These are phyloP conservation scores for Clonostachys rosea DNA, from an alignment of 2,329 filamentous ascomycete genomes.

Conservation along the genomic window DNA sequence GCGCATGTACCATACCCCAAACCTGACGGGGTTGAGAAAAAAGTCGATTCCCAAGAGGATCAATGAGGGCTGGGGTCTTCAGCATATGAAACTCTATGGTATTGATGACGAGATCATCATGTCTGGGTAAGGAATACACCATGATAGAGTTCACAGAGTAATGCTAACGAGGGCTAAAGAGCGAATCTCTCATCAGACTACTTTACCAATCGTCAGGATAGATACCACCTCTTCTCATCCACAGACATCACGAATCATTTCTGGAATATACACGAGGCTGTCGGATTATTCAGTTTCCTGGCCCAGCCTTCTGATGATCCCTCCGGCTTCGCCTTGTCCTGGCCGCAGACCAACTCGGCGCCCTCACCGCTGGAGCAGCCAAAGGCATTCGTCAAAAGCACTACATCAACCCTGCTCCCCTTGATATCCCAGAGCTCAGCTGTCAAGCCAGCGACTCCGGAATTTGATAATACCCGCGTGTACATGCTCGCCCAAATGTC, in stretches of 20 bases:
- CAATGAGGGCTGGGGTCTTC: constrained; percentile 96
- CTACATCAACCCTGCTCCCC: constrained; percentile 61
- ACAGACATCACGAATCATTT: constrained; percentile 80
- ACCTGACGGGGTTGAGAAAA: constrained; percentile 83
- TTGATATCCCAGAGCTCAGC: constrained; percentile 48
- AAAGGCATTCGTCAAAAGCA: constrained; percentile 61
- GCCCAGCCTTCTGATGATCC: constrained; percentile 58
- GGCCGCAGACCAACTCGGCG: constrained; percentile 71
- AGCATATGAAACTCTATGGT: constrained; percentile 99
- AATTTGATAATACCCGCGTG: constrained; percentile 60
- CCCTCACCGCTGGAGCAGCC: constrained; percentile 71
- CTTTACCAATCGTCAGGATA: constrained; percentile 91
- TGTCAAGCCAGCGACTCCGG: constrained; percentile 11
- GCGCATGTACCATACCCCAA: constrained; percentile 97
- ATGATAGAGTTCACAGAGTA: background rate
- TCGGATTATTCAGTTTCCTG: constrained; percentile 77
- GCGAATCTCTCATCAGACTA: constrained; percentile 93
- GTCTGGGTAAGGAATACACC: constrained; percentile 58
- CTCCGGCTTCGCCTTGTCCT: constrained; percentile 59
- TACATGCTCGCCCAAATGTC: constrained; percentile 89
- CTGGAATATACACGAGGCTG: constrained; percentile 67
- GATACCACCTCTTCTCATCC: constrained; percentile 88
- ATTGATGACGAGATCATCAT: constrained; percentile 94
- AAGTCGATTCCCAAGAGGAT: constrained; percentile 80
- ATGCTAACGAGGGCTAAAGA: constrained; percentile 16